Base-by-base conservation (phyloP, 495 filamentous ascomycete genomes). In the Aspergillus diversus region DNA sequence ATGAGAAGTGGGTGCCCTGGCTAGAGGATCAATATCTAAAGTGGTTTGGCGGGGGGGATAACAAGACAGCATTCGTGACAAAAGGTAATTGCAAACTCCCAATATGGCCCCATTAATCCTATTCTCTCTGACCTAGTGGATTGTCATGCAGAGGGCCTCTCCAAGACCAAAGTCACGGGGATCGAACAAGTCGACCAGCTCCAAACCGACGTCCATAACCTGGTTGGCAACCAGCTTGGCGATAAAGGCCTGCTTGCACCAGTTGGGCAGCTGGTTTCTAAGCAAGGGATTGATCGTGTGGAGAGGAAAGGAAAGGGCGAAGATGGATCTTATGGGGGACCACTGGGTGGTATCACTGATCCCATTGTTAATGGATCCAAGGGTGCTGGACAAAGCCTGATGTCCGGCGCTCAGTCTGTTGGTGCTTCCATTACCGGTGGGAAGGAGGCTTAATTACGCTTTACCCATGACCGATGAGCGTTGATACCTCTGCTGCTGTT, bases 1-100 rank as follows among this genome's bases (percentile, higher is more conserved):
- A 91, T 69, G 86, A 90, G 66, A 81, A 78, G 55, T 91, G 88
- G 89, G 84, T 90, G 74, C 88, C 89, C 5, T 92, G 89, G 87
- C 79, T 90, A 39, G 89, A 92, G 66, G 89, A 91, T 72, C 72
- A 83, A 57, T 90, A 89, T 68, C 80, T 92, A 16, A 78, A 75
- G 39, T 90, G 84, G 78, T 90, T 91, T 64, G 87, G 85, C 65
- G 87, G 84, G 60, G 75, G 73, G 5, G 88, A 92, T 66, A 92
- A 91, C 75, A 89, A 90, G 74, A 80, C 86, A 1, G 86, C 83
- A 64, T 90, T 90, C 66, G 77, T 79, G 1, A 80, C 86, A 0
- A 87, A 84, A 67, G 83, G 87, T 89, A 73, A 34, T 67, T 13
- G 7, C 37, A 17, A 16, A 49, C 15, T 17, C 21, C 27, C 6